Evolutionary conservation across 345 rosid species (phyloP).

Genomic region (Dipteronia dyeriana): DNA sequence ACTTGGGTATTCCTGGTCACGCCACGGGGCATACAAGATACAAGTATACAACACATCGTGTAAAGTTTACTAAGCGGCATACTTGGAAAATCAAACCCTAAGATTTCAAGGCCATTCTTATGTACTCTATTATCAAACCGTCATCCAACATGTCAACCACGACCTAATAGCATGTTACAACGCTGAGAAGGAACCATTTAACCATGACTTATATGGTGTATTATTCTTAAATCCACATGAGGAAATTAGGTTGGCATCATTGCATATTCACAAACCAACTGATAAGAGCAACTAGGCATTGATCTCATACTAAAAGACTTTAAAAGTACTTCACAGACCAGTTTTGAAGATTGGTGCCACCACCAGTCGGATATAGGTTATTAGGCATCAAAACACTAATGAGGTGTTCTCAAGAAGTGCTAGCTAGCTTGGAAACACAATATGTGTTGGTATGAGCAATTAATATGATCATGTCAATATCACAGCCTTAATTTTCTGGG

Average conservation of each 20-base stretch:
- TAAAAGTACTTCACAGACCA: too few relatives aligned
- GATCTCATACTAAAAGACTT: background rate
- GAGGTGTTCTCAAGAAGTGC: too few relatives aligned
- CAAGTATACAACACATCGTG: background rate
- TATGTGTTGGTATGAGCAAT: too few relatives aligned
- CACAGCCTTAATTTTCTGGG: too few relatives aligned
- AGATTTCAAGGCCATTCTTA: background rate
- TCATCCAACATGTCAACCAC: background rate
- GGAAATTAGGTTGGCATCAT: background rate
- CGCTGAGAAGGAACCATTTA: background rate
- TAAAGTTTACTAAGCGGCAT: background rate
- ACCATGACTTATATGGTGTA: background rate
- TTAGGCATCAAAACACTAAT: too few relatives aligned
- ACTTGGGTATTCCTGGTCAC: background rate
- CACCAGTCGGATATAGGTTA: too few relatives aligned
- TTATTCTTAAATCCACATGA: too few relatives aligned
- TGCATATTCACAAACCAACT: background rate
- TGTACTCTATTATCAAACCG: background rate
- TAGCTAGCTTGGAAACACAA: too few relatives aligned
- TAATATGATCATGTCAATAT: too few relatives aligned
- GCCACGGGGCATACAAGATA: background rate
- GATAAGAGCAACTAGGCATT: background rate
- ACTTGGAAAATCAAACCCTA: background rate
- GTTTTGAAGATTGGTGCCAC: too few relatives aligned
- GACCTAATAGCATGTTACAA: background rate